A percentile compares a stretch with the other conserved stretches of the same genome.
These are phyloP conservation scores for Nemania sp. DNA, from an alignment of 2,329 filamentous ascomycete genomes.

Conservation along the genomic window DNA sequence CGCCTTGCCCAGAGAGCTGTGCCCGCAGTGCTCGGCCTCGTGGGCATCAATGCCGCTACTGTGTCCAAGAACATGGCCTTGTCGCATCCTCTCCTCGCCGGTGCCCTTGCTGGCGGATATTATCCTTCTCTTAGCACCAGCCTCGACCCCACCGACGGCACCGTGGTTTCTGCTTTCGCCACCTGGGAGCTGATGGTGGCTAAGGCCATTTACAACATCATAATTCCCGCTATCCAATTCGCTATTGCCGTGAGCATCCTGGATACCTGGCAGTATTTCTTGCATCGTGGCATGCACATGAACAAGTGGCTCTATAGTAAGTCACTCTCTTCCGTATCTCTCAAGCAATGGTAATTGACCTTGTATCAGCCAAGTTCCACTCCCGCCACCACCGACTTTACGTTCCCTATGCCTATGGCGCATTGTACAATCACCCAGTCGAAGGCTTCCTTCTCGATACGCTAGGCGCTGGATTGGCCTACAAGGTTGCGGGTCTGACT, in stretches of 20 bases:
- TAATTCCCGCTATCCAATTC: constrained; percentile 79
- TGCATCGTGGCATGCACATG: constrained; percentile 94
- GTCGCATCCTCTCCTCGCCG: constrained; percentile 74
- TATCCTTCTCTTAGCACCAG: constrained; percentile 73
- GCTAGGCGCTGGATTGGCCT: constrained; percentile 80
- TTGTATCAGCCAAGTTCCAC: constrained; percentile 74
- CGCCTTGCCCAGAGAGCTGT: constrained; percentile 78
- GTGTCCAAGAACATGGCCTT: constrained; percentile 75
- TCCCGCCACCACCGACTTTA: constrained; percentile 95
- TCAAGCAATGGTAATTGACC: constrained; percentile 37
- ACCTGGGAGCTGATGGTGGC: constrained; percentile 78
- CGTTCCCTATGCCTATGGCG: constrained; percentile 95
- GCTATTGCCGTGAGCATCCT: constrained; percentile 73
- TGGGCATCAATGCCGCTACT: constrained; percentile 76
- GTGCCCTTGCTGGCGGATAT: constrained; percentile 75
- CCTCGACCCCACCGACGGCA: constrained; percentile 55
- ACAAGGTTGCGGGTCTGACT: constrained; percentile 81
- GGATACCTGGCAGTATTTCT: constrained; percentile 98
- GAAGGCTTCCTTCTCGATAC: constrained; percentile 95
- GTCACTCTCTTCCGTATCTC: constrained; percentile 64
- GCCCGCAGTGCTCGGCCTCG: constrained; percentile 67
- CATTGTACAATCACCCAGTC: constrained; percentile 93
- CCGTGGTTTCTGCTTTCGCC: constrained; percentile 71
- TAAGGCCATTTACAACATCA: constrained; percentile 75
- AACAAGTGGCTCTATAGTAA: constrained; percentile 96